Base-by-base conservation (phyloP, 2,329 filamentous ascomycete genomes). In the Botrytis galanthina region DNA sequence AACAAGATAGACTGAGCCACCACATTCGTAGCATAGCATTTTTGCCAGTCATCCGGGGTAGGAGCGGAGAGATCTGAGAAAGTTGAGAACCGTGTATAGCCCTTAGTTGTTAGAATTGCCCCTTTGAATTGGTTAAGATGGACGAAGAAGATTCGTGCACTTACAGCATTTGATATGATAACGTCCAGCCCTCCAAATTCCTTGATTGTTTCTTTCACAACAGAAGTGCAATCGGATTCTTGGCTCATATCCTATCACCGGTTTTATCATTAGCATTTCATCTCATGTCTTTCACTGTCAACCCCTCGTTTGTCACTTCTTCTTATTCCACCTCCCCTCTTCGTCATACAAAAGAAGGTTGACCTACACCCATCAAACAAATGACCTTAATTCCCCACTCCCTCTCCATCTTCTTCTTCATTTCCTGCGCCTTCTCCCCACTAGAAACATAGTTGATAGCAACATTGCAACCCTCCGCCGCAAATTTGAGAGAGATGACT, bases 401-500 rank as follows among this genome's bases (percentile, higher is more conserved):
- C 37, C 80, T 80, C 75, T 85, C 80, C 35, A 91, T 82, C 72
- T 85, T 85, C 37, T 83, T 79, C 8, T 85, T 85, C 20, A 91
- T 83, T 32, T 84, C 83, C 74, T 87, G 83, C 3, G 90, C 90
- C 1, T 85, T 83, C n/a, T 85, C 85, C 69, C 84, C 82, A 77
- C 84, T 88, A 51, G 86, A 86, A 77, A 86, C 84, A 80, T 91
- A 92, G 80, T 92, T 92, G 79, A 93, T 87, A 6, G 88, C 88
- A 46, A 92, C 79, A 78, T 92, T 91, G 76, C 84, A 86, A 46
- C 90, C 89, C 80, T 91, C 85, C 8, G 84, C 82, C 4, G 90
- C 90, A 79, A 92, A 92, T 68, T 88, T 89, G 62, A 87, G 84
- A 69, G 84, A 85, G 51, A 92, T 84, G 10, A 87, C 80, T 74